Percentiles rank a stretch among this genome's conserved stretches.
phyloP scores from a whole-genome alignment of 164 flowering plant species.

The Warburgia ugandensis region DNA sequence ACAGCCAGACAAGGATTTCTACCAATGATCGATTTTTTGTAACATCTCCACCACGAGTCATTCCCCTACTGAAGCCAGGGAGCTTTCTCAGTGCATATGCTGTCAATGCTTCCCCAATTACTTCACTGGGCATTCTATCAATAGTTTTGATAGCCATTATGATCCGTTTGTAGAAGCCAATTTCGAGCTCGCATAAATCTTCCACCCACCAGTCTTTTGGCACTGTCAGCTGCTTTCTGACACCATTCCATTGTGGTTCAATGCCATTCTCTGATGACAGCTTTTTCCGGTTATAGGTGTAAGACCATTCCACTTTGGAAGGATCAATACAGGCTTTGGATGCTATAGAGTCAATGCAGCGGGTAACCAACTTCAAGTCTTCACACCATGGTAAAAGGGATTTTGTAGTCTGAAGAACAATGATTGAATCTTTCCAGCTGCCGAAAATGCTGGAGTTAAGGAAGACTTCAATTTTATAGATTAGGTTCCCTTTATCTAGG shows the following conservation, averaged over 20 bases:
- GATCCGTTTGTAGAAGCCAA: slow-evolving; percentile 61
- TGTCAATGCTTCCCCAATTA: slow-evolving; percentile 79
- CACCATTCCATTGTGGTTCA: slow-evolving; percentile 49
- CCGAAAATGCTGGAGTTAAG: slow-evolving; percentile 75
- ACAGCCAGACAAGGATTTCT: slow-evolving; percentile 57
- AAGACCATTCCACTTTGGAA: slow-evolving; percentile 89
- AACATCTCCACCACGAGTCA: slow-evolving; percentile 31
- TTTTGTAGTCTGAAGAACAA: slow-evolving; percentile 71
- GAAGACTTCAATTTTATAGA: slow-evolving; percentile 80
- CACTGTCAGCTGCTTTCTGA: slow-evolving; percentile 38
- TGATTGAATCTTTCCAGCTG: slow-evolving; percentile 93
- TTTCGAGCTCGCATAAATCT: slow-evolving; percentile 80
- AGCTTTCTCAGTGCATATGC: slow-evolving; percentile 63
- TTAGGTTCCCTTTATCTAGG: slow-evolving; percentile 81
- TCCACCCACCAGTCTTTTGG: slow-evolving; percentile 99
- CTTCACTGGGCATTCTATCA: slow-evolving; percentile 34
- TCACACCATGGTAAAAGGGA: slow-evolving; percentile 54
- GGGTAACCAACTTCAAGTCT: slow-evolving; percentile 59
- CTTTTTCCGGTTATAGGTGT: slow-evolving; percentile 68
- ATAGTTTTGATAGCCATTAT: slow-evolving; percentile 48
- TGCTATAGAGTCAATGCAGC: slow-evolving; percentile 67
- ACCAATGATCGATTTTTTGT: slow-evolving; percentile 33
- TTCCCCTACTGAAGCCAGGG: slow-evolving; percentile 59
- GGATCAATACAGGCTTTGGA: slow-evolving; percentile 65
- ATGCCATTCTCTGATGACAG: slow-evolving; percentile 58